Base-by-base conservation (phyloP, 1,139 yeast genomes). In the Saccharomyces pastorianus region DNA sequence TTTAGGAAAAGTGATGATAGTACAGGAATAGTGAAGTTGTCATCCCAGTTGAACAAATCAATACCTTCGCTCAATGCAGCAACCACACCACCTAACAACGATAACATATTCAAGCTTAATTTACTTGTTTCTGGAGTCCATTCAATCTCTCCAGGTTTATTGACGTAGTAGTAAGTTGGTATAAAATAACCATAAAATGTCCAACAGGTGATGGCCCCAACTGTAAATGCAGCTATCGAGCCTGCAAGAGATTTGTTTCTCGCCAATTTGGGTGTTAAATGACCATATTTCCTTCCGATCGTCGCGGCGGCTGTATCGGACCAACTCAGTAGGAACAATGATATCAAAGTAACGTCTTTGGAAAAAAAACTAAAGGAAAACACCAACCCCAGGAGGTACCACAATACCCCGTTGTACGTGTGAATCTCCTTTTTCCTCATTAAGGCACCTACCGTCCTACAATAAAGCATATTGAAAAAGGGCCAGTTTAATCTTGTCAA, bases 241-340 rank as follows among this genome's bases (percentile, higher is more conserved):
- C 99, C 99, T 1, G 97, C 96, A 51, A 93, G 73, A 1, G 96
- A 86, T 70, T 93, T 93, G 56, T 83, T 82, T 55, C 78, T 74
- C 8, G 85, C 77, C 41, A 91, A 71, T 66, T 84, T 83, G 47
- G 96, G 96, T 5, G 97, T 89, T 61, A 86, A 78, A 63, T 86
- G 78, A 6, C 98, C 98, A 69, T 74, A 89, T 52, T 79, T 79
- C 61, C 98, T 79, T 25, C 98, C 99, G 64, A 91, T 71, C 1
- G 97, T 88, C 2, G 97, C 88, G 2, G 99, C 99, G 5, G 98
- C 95, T 8, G 98, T 90, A 68, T 93, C 99, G 9, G 96, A 91
- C 98, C 98, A 93, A 67, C 96, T 87, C 60, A 93, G 78, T 55
- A 93, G 74, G 60, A 90, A 75, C 7, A 89, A 82, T 28, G 96